Evolutionary conservation across 768 basidiomycete genomes (phyloP).

Genomic region (Tulasnella sp.): DNA sequence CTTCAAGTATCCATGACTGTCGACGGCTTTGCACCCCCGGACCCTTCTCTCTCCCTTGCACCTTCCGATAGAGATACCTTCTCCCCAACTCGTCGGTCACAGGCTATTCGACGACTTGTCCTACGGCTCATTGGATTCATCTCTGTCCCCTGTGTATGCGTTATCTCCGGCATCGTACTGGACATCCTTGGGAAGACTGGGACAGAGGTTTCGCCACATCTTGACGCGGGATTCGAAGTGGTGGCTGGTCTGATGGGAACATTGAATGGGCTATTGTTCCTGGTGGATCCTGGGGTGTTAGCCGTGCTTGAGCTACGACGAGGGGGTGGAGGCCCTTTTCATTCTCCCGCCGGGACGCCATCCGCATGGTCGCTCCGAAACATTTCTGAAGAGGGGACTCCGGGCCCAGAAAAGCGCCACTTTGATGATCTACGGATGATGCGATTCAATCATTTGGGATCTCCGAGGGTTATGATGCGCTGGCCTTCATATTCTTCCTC

Average conservation of each 20-base stretch:
- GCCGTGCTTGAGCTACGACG: too few species aligned
- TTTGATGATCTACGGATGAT: too few species aligned
- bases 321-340: too few species aligned
- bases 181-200: constrained; percentile 10
- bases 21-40: neutral
- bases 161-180: constrained; percentile 9
- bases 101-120: constrained; percentile 11
- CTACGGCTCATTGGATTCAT: constrained; percentile 14
- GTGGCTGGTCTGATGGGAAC: neutral
- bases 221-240: neutral
- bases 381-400: too few species aligned
- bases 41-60: neutral
- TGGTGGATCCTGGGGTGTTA: neutral
- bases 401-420: too few species aligned
- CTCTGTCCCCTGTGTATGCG: constrained; percentile 8
- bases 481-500: too few species aligned
- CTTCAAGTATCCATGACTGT: constrained; percentile 5
- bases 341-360: too few species aligned
- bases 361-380: too few species aligned
- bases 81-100: neutral
- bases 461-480: too few species aligned
- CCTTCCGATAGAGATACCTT: neutral
- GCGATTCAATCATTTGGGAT: too few species aligned
- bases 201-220: neutral
- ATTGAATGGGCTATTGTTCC: neutral